Base-by-base conservation (phyloP, 2,329 filamentous ascomycete genomes). In the Aspergillaceae sp. region DNA sequence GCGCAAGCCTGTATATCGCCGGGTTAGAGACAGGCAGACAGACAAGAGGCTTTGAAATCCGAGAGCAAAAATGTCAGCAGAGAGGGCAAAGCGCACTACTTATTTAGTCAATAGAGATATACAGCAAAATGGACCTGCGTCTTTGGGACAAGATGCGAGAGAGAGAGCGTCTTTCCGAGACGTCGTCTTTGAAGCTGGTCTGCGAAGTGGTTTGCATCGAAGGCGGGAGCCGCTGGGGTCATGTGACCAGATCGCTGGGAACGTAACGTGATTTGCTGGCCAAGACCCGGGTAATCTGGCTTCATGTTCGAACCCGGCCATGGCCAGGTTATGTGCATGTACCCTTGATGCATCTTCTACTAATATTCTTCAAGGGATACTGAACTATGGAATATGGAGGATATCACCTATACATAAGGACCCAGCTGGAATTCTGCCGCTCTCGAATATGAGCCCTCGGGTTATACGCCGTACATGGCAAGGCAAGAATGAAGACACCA, bases 181-280 rank as follows among this genome's bases (percentile, higher is more conserved):
- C 53, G 51, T 52, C 53, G 45, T 42, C 48, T 45, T 32, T 52
- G 55, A 53, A 51, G 55, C 53, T 54, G 40, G 19, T 19, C 40
- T 30, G 51, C 49, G 53, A 61, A 59, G 58, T 58, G 62, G 62
- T 66, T 67, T 67, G 65, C 63, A 62, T 65, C 61, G 56, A 66
- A 62, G 62, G 63, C 65, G 61, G 61, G 60, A 64, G 62, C 64
- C 49, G 51, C 43, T 48, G 45, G 11, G 28, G 35, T 64, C 63
- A 66, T 59, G 61, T 65, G 63, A 56, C 35, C 40, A 51, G 32
- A 42, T 48, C 47, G 51, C 48, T 37, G 50, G 49, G 46, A 48
- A 51, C 52, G 48, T 60, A 54, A 62, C 63, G 62, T 54, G 59
- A 43, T 48, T 19, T 19, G 19, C 19, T 19, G 19, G 19, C 19